Base-by-base conservation (phyloP, 495 filamentous ascomycete genomes). In the Penicillium egyptiacum region DNA sequence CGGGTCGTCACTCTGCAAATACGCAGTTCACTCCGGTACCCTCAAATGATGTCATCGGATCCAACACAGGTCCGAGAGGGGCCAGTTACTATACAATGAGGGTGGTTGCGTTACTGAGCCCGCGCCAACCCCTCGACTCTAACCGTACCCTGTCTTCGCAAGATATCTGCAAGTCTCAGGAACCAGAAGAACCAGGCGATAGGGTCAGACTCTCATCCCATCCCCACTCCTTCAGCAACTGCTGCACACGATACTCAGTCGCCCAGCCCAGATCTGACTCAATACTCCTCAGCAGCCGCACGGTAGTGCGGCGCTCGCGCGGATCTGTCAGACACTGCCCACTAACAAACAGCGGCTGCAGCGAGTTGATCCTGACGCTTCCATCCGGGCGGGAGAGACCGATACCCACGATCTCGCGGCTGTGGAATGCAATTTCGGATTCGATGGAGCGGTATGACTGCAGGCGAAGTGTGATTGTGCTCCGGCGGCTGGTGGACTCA, bases 191-290 rank as follows among this genome's bases (percentile, higher is more conserved):
- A 9, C 40, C 60, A 17, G 40, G 26, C 35, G 57, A 49, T 2
- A 37, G 59, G 23, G 59, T 53, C 39, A 46, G 57, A 39, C 40
- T 62, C 53, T 74, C 74, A 23, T 74, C 63, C 76, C 77, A 82
- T 12, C 63, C 71, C 84, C 84, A 88, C 56, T 85, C 77, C 58
- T 80, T 74, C 23, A 83, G 57, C 54, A 86, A 60, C 61, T 83
- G 77, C 60, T 79, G 68, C 9, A 82, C 79, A 37, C 84, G 77
- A 62, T 87, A 85, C 54, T 84, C 81, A 25, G 81, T 86, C 1
- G 83, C 83, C 85, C 84, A 86, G 20, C 83, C 85, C 12, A 81
- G 70, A 58, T 86, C 84, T 4, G 62, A 57, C 66, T 87, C 83
- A 31, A 86, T 80, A 25, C 76, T 79, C n/a, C 80, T 68, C 44